A percentile compares a stretch with the other conserved stretches of the same genome.
Evolutionary conservation across 2,329 filamentous ascomycete species (phyloP).

Genomic region (Pseudogymnoascus sp.): DNA sequence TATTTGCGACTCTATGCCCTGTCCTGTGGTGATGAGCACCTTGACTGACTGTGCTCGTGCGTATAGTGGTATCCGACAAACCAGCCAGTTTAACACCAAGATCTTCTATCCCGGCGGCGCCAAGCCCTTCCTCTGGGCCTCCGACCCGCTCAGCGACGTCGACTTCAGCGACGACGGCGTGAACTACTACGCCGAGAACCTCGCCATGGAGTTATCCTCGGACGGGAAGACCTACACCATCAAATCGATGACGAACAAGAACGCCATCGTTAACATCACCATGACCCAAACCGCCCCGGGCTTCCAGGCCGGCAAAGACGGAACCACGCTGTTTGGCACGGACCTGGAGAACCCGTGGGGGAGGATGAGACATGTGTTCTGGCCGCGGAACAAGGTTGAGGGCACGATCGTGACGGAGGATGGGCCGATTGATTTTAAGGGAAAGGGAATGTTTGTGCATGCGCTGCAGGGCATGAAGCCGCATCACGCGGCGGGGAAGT

Average conservation of each 20-base stretch:
- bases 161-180: constrained; percentile 78
- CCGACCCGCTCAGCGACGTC: constrained; percentile 67
- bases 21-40: not conserved
- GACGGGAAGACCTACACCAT: constrained; percentile 77
- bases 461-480: constrained; percentile 98
- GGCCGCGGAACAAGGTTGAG: constrained; percentile 76
- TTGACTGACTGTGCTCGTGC: not conserved
- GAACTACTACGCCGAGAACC: constrained; percentile 78
- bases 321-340: constrained; percentile 77
- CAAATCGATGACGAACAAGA: constrained; percentile 79
- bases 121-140: constrained; percentile 73
- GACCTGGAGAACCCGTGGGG: constrained; percentile 85
- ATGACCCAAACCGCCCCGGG: constrained; percentile 68
- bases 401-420: constrained; percentile 78
- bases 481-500: constrained; percentile 82
- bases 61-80: constrained; percentile 74
- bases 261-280: constrained; percentile 77
- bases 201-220: constrained; percentile 75
- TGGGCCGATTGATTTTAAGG: constrained; percentile 73
- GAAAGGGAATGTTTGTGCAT: constrained; percentile 70
- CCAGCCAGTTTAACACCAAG: constrained; percentile 90
- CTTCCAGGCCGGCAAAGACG: constrained; percentile 76
- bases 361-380: constrained; percentile 84
- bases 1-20: constrained; percentile 12
- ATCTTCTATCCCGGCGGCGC: constrained; percentile 69